Percentiles rank a stretch among this genome's conserved stretches.
Evolutionary conservation across 1,284 basidiomycete genomes (phyloP).

Genomic region (Lignosus rhinocerotis): DNA sequence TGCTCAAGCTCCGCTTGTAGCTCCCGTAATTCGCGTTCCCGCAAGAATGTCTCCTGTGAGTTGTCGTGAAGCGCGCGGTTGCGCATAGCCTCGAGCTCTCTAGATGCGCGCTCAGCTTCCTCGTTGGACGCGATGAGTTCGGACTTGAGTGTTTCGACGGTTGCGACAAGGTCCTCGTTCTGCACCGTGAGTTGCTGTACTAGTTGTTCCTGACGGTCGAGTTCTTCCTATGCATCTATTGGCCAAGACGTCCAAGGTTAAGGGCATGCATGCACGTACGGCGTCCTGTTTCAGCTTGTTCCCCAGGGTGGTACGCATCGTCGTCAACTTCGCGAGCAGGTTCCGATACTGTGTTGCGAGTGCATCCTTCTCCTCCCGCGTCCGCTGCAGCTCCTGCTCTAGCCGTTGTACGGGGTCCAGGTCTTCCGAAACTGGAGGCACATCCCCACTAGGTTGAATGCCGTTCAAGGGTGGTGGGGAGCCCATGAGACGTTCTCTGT

Average conservation of each 20-base stretch:
- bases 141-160: slow-evolving; percentile 73
- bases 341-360: slow-evolving; percentile 85
- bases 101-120: slow-evolving; percentile 69
- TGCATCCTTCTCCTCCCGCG: slow-evolving; percentile 81
- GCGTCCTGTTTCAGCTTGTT: slow-evolving; percentile 97
- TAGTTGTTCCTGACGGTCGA: slow-evolving; percentile 85
- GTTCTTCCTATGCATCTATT: slow-evolving; percentile 77
- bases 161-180: slow-evolving; percentile 70
- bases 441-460: slow-evolving; percentile 29
- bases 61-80: slow-evolving; percentile 59
- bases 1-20: slow-evolving; percentile 82
- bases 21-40: slow-evolving; percentile 83
- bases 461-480: slow-evolving; percentile 32
- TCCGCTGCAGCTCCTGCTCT: slow-evolving; percentile 58
- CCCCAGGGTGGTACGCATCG: slow-evolving; percentile 91
- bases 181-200: slow-evolving; percentile 76
- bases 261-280: slow-evolving; percentile 52
- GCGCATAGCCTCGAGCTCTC: slow-evolving; percentile 70
- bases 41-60: slow-evolving; percentile 68
- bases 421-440: slow-evolving; percentile 26
- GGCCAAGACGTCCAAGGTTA: slow-evolving; percentile 23
- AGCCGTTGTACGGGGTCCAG: slow-evolving; percentile 54
- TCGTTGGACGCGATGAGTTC: slow-evolving; percentile 77
- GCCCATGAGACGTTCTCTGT: slow-evolving; percentile 26
- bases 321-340: slow-evolving; percentile 85